Conservation (phyloP, 106 monocot genomes). For the Phalaenopsis equestris region DNA sequence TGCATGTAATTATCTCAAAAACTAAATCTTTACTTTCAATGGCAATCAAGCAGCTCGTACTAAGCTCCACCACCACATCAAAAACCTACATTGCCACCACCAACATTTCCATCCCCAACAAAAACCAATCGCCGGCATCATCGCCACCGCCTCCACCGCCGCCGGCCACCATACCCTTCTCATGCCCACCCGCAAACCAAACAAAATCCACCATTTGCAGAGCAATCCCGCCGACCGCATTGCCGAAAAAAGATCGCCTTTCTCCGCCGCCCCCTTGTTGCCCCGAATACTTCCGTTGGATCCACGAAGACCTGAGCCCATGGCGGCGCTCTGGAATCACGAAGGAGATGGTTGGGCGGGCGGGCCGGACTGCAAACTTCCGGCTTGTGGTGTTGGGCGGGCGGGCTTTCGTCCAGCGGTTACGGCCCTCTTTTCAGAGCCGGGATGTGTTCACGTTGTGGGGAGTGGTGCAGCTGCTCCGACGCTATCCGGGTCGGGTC, state of each 20-base stretch:
- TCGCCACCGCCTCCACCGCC: background rate
- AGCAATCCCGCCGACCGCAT: background rate
- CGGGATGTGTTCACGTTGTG: slow-evolving; percentile 55
- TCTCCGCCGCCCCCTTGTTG: slow-evolving; percentile 14
- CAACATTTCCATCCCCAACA: background rate
- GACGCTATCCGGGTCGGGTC: slow-evolving; percentile 56
- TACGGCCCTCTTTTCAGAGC: slow-evolving; percentile 26
- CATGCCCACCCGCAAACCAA: slow-evolving; percentile 17
- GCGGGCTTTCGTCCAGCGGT: slow-evolving; percentile 26
- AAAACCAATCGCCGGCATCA: background rate
- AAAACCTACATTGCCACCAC: background rate
- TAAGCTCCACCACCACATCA: background rate
- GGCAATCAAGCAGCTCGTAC: background rate
- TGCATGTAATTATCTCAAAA: no score
- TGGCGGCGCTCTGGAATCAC: slow-evolving; percentile 50
- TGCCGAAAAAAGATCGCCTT: background rate
- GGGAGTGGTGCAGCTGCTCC: slow-evolving; percentile 70
- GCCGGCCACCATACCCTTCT: background rate
- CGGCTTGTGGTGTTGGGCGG: slow-evolving; percentile 33
- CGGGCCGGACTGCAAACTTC: slow-evolving; percentile 33
- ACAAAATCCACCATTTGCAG: slow-evolving; percentile 1
- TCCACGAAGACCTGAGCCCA: slow-evolving; percentile 60
- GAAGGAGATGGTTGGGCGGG: slow-evolving; percentile 31
- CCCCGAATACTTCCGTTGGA: slow-evolving; percentile 66
- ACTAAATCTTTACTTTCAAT: no score